phyloP scores from a whole-genome alignment of 148 eudicot genomes.

The Camellia sinensis region DNA sequence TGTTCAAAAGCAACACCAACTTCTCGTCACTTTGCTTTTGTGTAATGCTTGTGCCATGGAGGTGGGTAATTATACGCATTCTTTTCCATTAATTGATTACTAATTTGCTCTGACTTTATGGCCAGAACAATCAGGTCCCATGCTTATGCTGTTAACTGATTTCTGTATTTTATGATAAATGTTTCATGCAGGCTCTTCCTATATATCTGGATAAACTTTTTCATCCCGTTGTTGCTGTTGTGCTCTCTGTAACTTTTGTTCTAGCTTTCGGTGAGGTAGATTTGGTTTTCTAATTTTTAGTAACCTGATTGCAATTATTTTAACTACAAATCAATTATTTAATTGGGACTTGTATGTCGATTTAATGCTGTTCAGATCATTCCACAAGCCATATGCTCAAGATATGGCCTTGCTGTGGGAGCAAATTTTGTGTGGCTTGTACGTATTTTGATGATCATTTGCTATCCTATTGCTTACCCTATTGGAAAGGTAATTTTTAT shows the following conservation, averaged over 20 bases:
- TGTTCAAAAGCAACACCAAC: constrained; percentile 92
- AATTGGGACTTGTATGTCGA: constrained; percentile 5
- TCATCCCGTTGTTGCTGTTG: constrained; percentile 71
- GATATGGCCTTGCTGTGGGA: constrained; percentile 94
- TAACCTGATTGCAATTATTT: neutral
- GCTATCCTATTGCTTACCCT: constrained; percentile 88
- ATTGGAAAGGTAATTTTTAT: constrained; percentile 66
- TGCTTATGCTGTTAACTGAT: neutral
- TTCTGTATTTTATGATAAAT: constrained; percentile 9
- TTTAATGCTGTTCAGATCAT: constrained; percentile 47
- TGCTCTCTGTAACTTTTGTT: constrained; percentile 90
- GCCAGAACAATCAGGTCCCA: too few relatives aligned
- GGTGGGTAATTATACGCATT: constrained; percentile 35
- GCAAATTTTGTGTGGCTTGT: constrained; percentile 90
- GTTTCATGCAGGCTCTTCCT: constrained; percentile 76
- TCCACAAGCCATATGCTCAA: constrained; percentile 94
- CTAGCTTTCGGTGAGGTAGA: constrained; percentile 88
- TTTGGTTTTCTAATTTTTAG: neutral
- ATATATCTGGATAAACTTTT: constrained; percentile 77
- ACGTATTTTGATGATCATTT: constrained; percentile 72
- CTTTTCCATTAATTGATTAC: neutral
- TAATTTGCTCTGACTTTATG: neutral
- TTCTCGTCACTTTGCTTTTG: constrained; percentile 83
- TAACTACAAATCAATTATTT: neutral
- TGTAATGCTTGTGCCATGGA: constrained; percentile 99